Percentiles rank a stretch among this genome's conserved stretches.
These are phyloP conservation scores for Schwanniomyces occidentalis DNA, from an alignment of 805 yeast genomes.

Conservation along the genomic window DNA sequence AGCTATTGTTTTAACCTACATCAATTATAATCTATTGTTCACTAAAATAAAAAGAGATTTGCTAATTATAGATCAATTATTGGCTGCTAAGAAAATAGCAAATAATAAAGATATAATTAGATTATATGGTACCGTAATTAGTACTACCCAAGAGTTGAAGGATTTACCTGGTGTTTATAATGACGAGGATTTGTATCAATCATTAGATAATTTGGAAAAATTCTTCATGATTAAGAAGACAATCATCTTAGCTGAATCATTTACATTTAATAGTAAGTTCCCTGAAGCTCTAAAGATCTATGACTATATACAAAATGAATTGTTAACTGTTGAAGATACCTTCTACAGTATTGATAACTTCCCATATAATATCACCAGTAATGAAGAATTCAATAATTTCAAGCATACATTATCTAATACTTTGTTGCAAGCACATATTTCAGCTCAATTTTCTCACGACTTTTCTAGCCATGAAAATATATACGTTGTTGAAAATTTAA, in stretches of 20 bases:
- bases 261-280: constrained; percentile 38
- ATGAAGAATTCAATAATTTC: constrained; percentile 29
- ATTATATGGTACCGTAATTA: constrained; percentile 50
- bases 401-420: constrained; percentile 15
- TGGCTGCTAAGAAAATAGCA: constrained; percentile 23
- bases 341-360: constrained; percentile 38
- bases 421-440: constrained; percentile 36
- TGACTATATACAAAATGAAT: constrained; percentile 19
- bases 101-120: constrained; percentile 46
- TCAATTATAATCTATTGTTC: constrained; percentile 65
- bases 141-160: constrained; percentile 56
- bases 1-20: constrained; percentile 73
- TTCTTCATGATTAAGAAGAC: constrained; percentile 50
- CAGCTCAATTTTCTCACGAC: constrained; percentile 47
- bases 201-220: constrained; percentile 50
- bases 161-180: constrained; percentile 93
- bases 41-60: constrained; percentile 74
- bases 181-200: constrained; percentile 64
- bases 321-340: constrained; percentile 11
- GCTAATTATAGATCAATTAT: constrained; percentile 41
- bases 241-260: constrained; percentile 46
- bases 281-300: constrained; percentile 50
- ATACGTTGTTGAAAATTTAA: constrained; percentile 47
- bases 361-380: constrained; percentile 43
- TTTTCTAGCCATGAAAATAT: constrained; percentile 5